Percentiles rank a stretch among this genome's conserved stretches.
Evolutionary conservation across 495 filamentous ascomycete species (phyloP).

Genomic region (Immersiella caudata): DNA sequence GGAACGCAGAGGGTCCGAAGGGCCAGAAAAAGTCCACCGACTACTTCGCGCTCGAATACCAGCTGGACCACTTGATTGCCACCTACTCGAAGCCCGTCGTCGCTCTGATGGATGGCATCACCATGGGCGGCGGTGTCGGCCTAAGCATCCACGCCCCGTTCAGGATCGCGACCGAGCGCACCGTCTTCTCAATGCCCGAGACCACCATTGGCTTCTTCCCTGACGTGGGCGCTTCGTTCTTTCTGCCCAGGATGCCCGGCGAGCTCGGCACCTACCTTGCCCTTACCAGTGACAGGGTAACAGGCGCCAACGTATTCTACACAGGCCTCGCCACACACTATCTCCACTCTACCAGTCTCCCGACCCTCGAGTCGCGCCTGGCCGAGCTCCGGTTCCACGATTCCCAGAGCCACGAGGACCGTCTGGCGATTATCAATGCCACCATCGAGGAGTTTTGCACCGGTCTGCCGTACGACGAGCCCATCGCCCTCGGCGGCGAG

Average conservation of each 20-base stretch:
- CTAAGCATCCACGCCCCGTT: constrained; percentile 93
- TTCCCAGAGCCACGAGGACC: constrained; percentile 58
- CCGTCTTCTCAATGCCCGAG: constrained; percentile 96
- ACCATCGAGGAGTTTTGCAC: constrained; percentile 92
- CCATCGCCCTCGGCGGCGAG: constrained; percentile 63
- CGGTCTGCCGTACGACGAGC: constrained; percentile 73
- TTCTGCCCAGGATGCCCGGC: constrained; percentile 86
- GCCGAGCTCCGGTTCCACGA: constrained; percentile 88
- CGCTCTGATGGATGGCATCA: constrained; percentile 96
- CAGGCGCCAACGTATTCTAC: constrained; percentile 80
- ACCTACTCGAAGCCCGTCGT: constrained; percentile 92
- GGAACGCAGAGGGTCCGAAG: constrained; percentile 66
- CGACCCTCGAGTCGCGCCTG: constrained; percentile 78
- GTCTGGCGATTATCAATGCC: constrained; percentile 71
- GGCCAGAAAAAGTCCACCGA: constrained; percentile 71
- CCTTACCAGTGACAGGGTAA: constrained; percentile 79
- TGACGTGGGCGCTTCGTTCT: constrained; percentile 94
- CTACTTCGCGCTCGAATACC: constrained; percentile 92
- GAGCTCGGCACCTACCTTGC: constrained; percentile 85
- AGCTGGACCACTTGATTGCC: constrained; percentile 92
- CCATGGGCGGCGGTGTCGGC: constrained; percentile 97
- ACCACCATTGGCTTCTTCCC: constrained; percentile 98
- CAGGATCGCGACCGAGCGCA: constrained; percentile 93
- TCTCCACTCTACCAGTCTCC: constrained; percentile 82
- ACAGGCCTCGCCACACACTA: constrained; percentile 92